Base-by-base conservation (phyloP, 2,329 filamentous ascomycete species). In the Diaporthe sp. region DNA sequence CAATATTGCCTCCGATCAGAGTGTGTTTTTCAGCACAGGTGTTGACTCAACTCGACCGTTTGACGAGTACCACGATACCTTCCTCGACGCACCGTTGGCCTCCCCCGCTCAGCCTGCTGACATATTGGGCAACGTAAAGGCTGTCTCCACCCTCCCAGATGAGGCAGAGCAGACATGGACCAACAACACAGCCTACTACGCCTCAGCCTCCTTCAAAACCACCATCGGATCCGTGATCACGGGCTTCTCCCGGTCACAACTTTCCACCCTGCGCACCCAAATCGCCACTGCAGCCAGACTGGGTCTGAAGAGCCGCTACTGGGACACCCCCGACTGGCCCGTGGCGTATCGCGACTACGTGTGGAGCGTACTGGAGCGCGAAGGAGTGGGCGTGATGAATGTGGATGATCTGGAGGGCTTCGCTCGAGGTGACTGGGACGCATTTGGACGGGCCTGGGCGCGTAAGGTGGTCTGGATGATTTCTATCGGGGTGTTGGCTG, bases 81-180 rank as follows among this genome's bases (percentile, higher is more conserved):
- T 93, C 81, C 92, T 91, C 78, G 92, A 94, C 77, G 92, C 92
- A 0, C 91, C 92, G 0, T 84, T 94, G 0, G 82, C 86, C 72
- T 79, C 83, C 80, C 78, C 87, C 4, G 25, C 52, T 4, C 52
- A 54, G 3, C 6, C 25, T 13, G 17, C 75, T 80, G 2, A 73
- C 76, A 15, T 79, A 78, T 10, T 42, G 45, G 22, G 15, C 2
- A 10, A 52, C 50, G 10, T 12, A 12, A 40, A 25, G 15, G 9
- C 3, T 15, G 7, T 50, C 17, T 22, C 38, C 22, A 4, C 22
- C 10, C 25, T 22, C 22, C 17, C 54, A 30, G 33, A 70, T 40
- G 67, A 19, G 28, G 17, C n/a, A 33, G 28, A 50, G 13, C 30
- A 42, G 8, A 13, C 10, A 2, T 66, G 61, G 61, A n/a, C 22